These are phyloP conservation scores for Jasminum sambac DNA, from an alignment of 257 asterid species.

Conservation along the genomic window DNA sequence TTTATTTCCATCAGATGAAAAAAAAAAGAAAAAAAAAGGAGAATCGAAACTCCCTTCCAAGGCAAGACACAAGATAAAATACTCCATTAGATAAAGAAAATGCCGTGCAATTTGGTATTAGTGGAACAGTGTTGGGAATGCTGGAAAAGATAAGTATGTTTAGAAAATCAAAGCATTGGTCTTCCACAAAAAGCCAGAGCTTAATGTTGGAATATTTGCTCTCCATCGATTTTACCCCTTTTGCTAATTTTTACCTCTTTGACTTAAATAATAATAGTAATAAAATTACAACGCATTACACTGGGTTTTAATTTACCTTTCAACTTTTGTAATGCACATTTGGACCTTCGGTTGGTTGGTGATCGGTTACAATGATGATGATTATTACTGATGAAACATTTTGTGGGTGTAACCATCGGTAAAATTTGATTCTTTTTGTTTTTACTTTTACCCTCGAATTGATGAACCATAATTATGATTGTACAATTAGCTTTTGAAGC, in stretches of 20 bases:
- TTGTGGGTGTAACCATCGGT: neutral
- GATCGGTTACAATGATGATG: too few relatives aligned
- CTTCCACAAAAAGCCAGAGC: constrained; percentile 39
- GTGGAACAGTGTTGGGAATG: constrained; percentile 15
- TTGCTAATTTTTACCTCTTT: constrained; percentile 25
- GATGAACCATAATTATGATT: neutral
- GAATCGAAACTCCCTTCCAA: constrained; percentile 32
- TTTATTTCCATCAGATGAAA: neutral
- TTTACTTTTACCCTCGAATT: neutral
- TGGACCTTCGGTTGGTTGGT: too few relatives aligned
- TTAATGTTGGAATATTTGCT: constrained; percentile 45
- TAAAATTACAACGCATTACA: too few relatives aligned
- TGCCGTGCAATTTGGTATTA: neutral
- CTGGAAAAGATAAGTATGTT: constrained; percentile 25
- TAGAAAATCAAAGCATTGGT: constrained; percentile 33
- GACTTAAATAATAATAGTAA: constrained; percentile 24
- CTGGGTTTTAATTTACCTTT: too few relatives aligned
- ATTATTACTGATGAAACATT: neutral
- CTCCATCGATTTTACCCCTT: constrained; percentile 42
- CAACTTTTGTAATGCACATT: too few relatives aligned
- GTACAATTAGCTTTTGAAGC: neutral
- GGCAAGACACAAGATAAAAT: constrained; percentile 29
- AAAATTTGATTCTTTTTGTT: neutral
- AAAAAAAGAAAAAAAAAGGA: constrained; percentile 24
- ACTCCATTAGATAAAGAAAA: neutral